Conservation (phyloP, 345 rosid species). For the Clausena lansium region DNA sequence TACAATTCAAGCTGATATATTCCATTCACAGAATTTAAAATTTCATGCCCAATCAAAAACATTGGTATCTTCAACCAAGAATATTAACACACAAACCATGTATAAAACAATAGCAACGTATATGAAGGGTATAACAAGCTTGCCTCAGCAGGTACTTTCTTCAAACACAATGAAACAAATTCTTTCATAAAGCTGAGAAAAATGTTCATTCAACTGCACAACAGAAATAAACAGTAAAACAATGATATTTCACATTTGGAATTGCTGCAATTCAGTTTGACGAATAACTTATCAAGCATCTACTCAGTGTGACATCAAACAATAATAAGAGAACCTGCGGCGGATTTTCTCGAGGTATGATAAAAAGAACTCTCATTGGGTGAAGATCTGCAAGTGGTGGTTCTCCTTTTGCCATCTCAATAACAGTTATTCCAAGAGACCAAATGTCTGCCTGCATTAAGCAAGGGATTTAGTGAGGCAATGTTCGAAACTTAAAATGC, state of each 20-base stretch:
- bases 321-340: slow-evolving; percentile 74
- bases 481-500: slow-evolving; percentile 6
- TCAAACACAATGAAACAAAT: slow-evolving; percentile 89
- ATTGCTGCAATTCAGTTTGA: background rate
- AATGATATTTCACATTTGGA: slow-evolving; percentile 3
- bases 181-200: slow-evolving; percentile 97
- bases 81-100: background rate
- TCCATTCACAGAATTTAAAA: background rate
- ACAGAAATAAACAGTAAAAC: slow-evolving; percentile 24
- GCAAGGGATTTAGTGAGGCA: no score
- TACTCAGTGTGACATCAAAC: slow-evolving; percentile 25
- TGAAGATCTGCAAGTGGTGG: slow-evolving; percentile 99
- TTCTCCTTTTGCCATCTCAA: slow-evolving; percentile 99
- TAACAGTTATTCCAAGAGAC: slow-evolving; percentile 98
- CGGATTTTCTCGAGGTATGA: slow-evolving; percentile 98
- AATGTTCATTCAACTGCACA: slow-evolving; percentile 97
- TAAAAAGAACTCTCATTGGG: slow-evolving; percentile 99
- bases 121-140: slow-evolving; percentile 16
- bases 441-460: slow-evolving; percentile 93
- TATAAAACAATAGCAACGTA: background rate
- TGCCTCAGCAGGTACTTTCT: slow-evolving; percentile 93
- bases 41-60: slow-evolving; percentile 8
- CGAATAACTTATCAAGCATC: slow-evolving; percentile 10
- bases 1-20: background rate
- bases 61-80: background rate